Evolutionary conservation across 129 eudicot species (phyloP).

Genomic region (Arctium lappa): DNA sequence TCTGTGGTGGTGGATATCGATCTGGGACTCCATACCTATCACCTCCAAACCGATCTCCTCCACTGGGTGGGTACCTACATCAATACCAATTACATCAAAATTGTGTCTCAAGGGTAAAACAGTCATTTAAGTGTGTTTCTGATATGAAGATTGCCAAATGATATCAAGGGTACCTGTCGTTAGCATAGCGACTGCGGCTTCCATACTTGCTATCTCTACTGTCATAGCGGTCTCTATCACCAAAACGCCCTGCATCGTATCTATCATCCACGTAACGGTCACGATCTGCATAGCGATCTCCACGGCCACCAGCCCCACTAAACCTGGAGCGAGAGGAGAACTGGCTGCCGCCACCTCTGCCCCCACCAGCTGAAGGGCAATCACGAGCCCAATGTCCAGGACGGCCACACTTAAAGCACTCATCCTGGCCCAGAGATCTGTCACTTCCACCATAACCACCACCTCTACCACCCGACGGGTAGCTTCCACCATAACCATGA

Average conservation of each 20-base stretch:
- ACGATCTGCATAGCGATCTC: slow-evolving; percentile 71
- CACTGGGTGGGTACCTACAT: slow-evolving; percentile 63
- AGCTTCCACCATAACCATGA: slow-evolving; percentile 61
- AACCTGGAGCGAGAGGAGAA: slow-evolving; percentile 64
- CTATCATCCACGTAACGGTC: slow-evolving; percentile 76
- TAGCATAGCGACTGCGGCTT: slow-evolving; percentile 56
- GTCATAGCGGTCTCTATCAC: slow-evolving; percentile 75
- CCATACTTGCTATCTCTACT: slow-evolving; percentile 76
- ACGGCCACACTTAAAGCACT: slow-evolving; percentile 97
- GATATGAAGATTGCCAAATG: neutral
- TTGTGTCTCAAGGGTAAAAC: neutral
- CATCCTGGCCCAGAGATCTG: slow-evolving; percentile 72
- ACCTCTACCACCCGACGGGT: slow-evolving; percentile 66
- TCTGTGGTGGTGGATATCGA: slow-evolving; percentile 47
- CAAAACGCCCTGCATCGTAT: slow-evolving; percentile 71
- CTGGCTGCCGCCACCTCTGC: slow-evolving; percentile 42
- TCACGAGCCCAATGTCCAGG: slow-evolving; percentile 97
- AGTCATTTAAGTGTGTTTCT: neutral
- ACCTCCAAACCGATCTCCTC: slow-evolving; percentile 60
- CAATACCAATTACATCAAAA: neutral
- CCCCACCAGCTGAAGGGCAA: slow-evolving; percentile 76
- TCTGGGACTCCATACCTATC: slow-evolving; percentile 69
- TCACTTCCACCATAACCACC: slow-evolving; percentile 66
- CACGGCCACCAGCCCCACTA: slow-evolving; percentile 62
- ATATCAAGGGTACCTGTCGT: slow-evolving; percentile 48